Evolutionary conservation across 2,329 filamentous ascomycete genomes (phyloP), one percentile per base, ranked within the genome.

Genomic region (Colletotrichum viniferum): DNA sequence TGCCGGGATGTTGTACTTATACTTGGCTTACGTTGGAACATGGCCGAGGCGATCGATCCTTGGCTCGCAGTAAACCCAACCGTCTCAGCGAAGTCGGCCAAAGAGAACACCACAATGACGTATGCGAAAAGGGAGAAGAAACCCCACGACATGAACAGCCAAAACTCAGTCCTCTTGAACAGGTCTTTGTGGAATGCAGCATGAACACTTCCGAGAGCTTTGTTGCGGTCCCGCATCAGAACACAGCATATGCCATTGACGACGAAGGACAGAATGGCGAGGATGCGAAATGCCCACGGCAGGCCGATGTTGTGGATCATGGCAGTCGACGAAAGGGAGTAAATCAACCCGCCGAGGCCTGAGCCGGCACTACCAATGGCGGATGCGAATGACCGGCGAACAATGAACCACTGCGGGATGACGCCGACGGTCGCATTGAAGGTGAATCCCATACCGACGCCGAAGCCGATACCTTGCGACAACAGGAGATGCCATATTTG

Each of bases 401-500:
- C 92, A 12, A 87, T 90, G 80, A 96, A 96, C 94, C 94, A 96
- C 81, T 96, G 94, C 3, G 94, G 90, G 0, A 94, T 87, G 13
- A 95, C 90, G 38, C 90, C 90, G 4, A 94, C 92, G 6, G 88
- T 91, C 1, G 91, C 90, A 1, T 94, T 93, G 81, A 96, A 96
- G 12, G 93, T 86, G 73, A 96, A 93, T 0, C 94, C 94, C 89
- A 96, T 93, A 4, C 94, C 94, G 26, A 93, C 82, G n/a, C 95
- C 95, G 77, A 96, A 96, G 69, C 92, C 90, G 4, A 96, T 80
- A 6, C 95, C 95, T 81, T 96, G 95, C 7, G 89, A 90, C 0
- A 96, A 88, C 73, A 96, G 92, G 1, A 97, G 87, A 43, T 96
- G 94, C 93, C 94, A 96, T 73, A 95, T 92, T 71, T 90, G 80